Evolutionary conservation across 805 yeast species (phyloP), one percentile per base, ranked within the genome.

Genomic region (Kluyveromyces starmeri): DNA sequence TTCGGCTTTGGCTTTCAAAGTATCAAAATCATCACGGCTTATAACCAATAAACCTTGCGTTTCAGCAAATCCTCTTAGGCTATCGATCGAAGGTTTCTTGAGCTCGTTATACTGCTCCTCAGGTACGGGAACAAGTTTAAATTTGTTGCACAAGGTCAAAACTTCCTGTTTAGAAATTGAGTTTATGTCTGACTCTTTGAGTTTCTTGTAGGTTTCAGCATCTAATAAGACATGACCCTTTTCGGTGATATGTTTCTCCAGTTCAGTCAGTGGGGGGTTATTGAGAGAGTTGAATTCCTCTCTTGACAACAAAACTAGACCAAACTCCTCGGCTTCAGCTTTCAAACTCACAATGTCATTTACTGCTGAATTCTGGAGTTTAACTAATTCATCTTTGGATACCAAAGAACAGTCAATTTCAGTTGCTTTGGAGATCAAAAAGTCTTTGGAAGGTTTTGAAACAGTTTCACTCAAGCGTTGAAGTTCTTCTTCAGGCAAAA

Each of bases 11-110:
- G 50, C 44, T 28, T 37, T 35, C 30, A 49, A 27, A 7, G 28
- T 13, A 20, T 47, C 40, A 15, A 45, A 41, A 31, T 59, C 60
- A n/a, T 51, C 29, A 14, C 53, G 54, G 5, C 58, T 47, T 18
- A 62, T 28, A 9, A 55, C 34, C 4, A 47, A 44, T 16, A 50
- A 37, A 2, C 51, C 44, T 3, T 42, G 18, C 4, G 40, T 43
- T 9, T 44, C 40, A 5, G 63, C 62, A 26, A 38, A 46, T 5
- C 39, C 44, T 27, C 43, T 36, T 3, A 59, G 32, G 19, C 45
- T 47, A 2, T 39, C 36, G 18, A 43, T 43, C 18, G 44, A 42
- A 2, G 50, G 41, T 3, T 30, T 32, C 18, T 13, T 34, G 21
- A 56, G 36, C 3, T 42, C 40, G 20, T 53, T 46, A 29, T 53